These are phyloP conservation scores for Phialophora macrospora DNA, from an alignment of 2,329 filamentous ascomycete species.

Conservation along the genomic window DNA sequence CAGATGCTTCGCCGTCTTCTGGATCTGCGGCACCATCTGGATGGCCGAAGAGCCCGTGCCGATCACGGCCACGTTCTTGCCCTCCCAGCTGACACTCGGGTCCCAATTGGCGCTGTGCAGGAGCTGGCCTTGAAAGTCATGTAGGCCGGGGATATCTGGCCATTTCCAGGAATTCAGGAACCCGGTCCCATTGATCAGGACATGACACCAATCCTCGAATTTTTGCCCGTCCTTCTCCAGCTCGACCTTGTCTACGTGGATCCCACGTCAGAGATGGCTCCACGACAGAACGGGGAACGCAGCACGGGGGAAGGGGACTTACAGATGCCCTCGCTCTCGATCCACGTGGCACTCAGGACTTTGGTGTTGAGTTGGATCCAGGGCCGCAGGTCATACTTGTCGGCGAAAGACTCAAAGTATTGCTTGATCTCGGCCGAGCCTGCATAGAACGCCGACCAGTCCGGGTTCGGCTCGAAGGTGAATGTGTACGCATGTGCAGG, in stretches of 20 bases:
- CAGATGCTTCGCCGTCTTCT: slow-evolving; percentile 38
- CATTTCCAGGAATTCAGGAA: slow-evolving; percentile 50
- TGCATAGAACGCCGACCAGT: slow-evolving; percentile 39
- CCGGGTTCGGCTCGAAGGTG: slow-evolving; percentile 36
- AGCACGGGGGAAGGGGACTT: not conserved
- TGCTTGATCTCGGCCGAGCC: slow-evolving; percentile 38
- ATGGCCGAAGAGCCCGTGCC: slow-evolving; percentile 69
- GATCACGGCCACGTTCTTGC: slow-evolving; percentile 66
- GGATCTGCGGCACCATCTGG: slow-evolving; percentile 46
- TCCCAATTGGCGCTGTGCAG: slow-evolving; percentile 45
- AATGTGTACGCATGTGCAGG: slow-evolving; percentile 31
- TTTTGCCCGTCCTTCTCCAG: slow-evolving; percentile 6
- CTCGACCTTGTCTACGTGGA: slow-evolving; percentile 2
- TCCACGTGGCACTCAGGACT: slow-evolving; percentile 15
- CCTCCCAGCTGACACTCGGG: slow-evolving; percentile 53
- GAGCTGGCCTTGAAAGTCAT: slow-evolving; percentile 53
- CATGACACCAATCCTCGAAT: slow-evolving; percentile 36
- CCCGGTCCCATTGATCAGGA: slow-evolving; percentile 51
- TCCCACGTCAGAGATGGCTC: not conserved
- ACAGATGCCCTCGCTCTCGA: slow-evolving; percentile 20
- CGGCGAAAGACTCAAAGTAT: slow-evolving; percentile 40
- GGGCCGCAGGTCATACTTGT: slow-evolving; percentile 31
- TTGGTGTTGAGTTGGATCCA: slow-evolving; percentile 19
- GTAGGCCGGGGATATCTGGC: slow-evolving; percentile 54
- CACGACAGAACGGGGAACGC: no score